Evolutionary conservation across 2,329 filamentous ascomycete species (phyloP), one percentile per base, ranked within the genome.

Genomic region (Samsoniella hepiali): DNA sequence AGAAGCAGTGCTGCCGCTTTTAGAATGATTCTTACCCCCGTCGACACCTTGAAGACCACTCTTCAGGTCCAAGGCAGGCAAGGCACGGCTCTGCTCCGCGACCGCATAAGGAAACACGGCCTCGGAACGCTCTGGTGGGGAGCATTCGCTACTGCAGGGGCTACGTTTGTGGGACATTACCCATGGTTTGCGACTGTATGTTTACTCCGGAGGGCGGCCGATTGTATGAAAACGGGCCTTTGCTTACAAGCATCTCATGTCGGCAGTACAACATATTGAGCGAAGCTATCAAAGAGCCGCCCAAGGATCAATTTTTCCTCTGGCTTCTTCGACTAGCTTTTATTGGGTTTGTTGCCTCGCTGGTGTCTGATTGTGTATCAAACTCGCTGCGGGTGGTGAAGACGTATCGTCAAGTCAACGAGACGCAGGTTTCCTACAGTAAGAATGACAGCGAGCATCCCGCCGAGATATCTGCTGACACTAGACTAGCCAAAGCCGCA

Each of bases 21-120:
- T 66, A 76, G 79, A 38, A 80, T 81, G 73, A 73, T 81, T 5
- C 71, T 82, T 5, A 81, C 79, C 0, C 79, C 79, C 4, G 76
- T 82, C 42, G 79, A 82, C 63, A 82, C 79, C 0, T 71, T 82
- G n/a, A 82, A 82, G 66, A 82, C 79, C 0, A 82, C 79, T 0
- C 76, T 82, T 1, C 79, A 82, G 66, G 78, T 79, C 0, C 79
- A 82, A 63, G 79, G 79, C 0, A 66, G 76, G 1, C 72, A 75
- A 1, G 79, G 79, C 1, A 80, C 78, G 0, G 68, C 72, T 0
- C 66, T 82, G 3, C 72, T 82, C 7, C 75, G 79, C 11, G 76
- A 76, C 50, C 76, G 79, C 1, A 72, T 81, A 67, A 80, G 78
- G 68, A 73, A 72, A 0, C 69, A 82, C 27, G 79, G 79, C 0